A percentile compares a stretch with the other conserved stretches of the same genome.
These are phyloP conservation scores for Trichoderma arundinaceum DNA, from an alignment of 2,329 filamentous ascomycete genomes.

Conservation along the genomic window DNA sequence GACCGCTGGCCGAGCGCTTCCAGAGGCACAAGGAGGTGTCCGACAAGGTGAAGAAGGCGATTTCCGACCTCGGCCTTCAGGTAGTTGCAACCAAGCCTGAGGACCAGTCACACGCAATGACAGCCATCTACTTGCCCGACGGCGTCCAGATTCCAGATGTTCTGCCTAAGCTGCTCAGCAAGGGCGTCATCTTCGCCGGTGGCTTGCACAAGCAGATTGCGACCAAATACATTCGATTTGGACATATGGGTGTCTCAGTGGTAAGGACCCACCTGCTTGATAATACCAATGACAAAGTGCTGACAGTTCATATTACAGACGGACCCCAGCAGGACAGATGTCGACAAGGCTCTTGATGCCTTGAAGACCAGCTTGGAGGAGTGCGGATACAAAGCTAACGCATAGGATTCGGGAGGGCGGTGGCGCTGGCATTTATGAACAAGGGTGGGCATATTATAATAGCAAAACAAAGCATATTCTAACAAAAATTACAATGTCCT, in stretches of 20 bases:
- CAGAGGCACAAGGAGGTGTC: constrained; percentile 79
- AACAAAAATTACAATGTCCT: background rate
- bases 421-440: constrained; percentile 26
- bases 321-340: constrained; percentile 77
- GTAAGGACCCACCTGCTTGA: constrained; percentile 51
- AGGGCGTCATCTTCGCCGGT: constrained; percentile 91
- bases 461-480: background rate
- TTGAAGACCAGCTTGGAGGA: constrained; percentile 77
- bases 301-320: constrained; percentile 53
- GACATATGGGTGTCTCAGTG: constrained; percentile 96
- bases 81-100: constrained; percentile 84
- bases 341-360: constrained; percentile 82
- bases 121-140: constrained; percentile 92
- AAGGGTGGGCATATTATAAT: constrained; percentile 2
- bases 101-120: constrained; percentile 97
- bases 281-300: background rate
- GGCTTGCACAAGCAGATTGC: constrained; percentile 97
- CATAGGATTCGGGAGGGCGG: constrained; percentile 33
- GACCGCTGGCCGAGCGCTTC: constrained; percentile 81
- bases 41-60: constrained; percentile 82
- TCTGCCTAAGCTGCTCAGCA: constrained; percentile 81
- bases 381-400: constrained; percentile 66
- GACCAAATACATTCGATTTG: constrained; percentile 90
- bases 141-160: constrained; percentile 80
- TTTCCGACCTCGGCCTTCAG: constrained; percentile 81